phyloP scores from a whole-genome alignment of 2,329 filamentous ascomycete genomes.

The Neophaeococcomyces aloes region DNA sequence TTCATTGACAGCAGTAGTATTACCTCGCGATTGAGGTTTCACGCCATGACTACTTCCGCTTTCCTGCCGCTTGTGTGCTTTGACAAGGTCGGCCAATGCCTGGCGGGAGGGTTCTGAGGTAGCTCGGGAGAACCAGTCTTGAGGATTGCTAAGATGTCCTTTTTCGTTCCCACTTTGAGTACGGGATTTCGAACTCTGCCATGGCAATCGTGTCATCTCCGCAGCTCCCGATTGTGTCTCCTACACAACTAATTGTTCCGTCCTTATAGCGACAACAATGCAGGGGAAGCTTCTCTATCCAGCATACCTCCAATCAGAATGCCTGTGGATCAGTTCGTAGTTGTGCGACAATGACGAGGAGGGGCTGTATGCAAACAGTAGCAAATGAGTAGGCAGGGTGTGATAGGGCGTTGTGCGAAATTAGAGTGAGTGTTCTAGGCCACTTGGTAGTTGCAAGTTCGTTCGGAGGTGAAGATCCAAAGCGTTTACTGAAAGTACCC shows the following conservation, averaged over 20 bases:
- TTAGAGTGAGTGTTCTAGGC: too few relatives aligned
- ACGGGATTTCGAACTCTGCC: neutral
- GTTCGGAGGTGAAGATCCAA: too few relatives aligned
- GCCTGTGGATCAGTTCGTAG: too few relatives aligned
- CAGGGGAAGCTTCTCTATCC: too few relatives aligned
- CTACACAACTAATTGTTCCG: neutral
- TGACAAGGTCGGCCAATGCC: slow-evolving; percentile 16
- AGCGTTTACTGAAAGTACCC: too few relatives aligned
- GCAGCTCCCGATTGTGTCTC: neutral
- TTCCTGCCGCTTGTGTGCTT: slow-evolving; percentile 11
- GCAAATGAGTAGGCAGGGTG: too few relatives aligned
- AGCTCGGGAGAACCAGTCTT: slow-evolving; percentile 17
- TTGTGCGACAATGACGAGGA: too few relatives aligned
- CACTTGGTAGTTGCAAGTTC: too few relatives aligned
- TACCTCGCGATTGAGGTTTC: slow-evolving; percentile 13
- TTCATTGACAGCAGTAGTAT: slow-evolving; percentile 13
- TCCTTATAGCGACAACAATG: neutral
- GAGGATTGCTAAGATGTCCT: slow-evolving; percentile 11
- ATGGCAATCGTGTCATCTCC: slow-evolving; percentile 7
- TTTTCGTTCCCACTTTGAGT: slow-evolving; percentile 12
- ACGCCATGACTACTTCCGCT: slow-evolving; percentile 5
- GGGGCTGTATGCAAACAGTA: too few relatives aligned
- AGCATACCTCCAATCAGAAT: too few relatives aligned
- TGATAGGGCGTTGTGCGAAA: too few relatives aligned
- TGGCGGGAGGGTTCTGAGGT: slow-evolving; percentile 16